These are phyloP conservation scores for Hanseniaspora osmophila DNA, from an alignment of 805 yeast genomes.

Conservation along the genomic window DNA sequence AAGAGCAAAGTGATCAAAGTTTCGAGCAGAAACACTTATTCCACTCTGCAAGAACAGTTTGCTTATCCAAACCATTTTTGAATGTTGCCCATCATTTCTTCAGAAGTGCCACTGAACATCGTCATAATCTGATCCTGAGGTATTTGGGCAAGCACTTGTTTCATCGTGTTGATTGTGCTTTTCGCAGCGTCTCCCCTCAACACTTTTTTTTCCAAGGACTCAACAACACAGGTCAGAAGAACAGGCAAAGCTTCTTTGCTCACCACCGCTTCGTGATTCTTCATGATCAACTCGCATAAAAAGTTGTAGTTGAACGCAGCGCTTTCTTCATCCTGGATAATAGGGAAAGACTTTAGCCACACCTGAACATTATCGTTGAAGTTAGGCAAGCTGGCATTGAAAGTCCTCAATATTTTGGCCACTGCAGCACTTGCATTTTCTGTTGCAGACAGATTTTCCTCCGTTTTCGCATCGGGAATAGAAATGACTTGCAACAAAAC, in stretches of 20 bases:
- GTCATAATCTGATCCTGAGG: slow-evolving; percentile 60
- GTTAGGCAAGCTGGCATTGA: slow-evolving; percentile 45
- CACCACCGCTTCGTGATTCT: slow-evolving; percentile 44
- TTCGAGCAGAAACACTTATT: no score
- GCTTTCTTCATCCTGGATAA: slow-evolving; percentile 72
- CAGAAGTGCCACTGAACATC: slow-evolving; percentile 46
- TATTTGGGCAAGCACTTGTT: slow-evolving; percentile 44
- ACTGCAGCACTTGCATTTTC: slow-evolving; percentile 75
- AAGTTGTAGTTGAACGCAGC: slow-evolving; percentile 75
- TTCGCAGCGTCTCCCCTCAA: slow-evolving; percentile 62
- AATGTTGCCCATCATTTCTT: slow-evolving; percentile 44
- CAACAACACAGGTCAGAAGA: slow-evolving; percentile 55
- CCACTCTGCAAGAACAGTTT: neutral
- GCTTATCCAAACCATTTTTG: slow-evolving; percentile 40
- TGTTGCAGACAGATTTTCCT: slow-evolving; percentile 73
- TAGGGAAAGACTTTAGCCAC: slow-evolving; percentile 77
- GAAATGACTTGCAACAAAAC: slow-evolving; percentile 59
- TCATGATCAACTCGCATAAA: slow-evolving; percentile 55
- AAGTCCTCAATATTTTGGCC: slow-evolving; percentile 64
- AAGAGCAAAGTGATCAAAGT: no score
- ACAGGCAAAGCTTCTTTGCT: slow-evolving; percentile 36
- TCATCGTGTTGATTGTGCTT: slow-evolving; percentile 45
- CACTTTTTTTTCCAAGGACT: slow-evolving; percentile 56
- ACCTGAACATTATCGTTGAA: slow-evolving; percentile 47
- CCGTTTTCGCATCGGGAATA: slow-evolving; percentile 72